Evolutionary conservation across 352 stramenopile species (phyloP), one percentile per base, ranked within the genome.

Genomic region (Globisporangium perplexum): DNA sequence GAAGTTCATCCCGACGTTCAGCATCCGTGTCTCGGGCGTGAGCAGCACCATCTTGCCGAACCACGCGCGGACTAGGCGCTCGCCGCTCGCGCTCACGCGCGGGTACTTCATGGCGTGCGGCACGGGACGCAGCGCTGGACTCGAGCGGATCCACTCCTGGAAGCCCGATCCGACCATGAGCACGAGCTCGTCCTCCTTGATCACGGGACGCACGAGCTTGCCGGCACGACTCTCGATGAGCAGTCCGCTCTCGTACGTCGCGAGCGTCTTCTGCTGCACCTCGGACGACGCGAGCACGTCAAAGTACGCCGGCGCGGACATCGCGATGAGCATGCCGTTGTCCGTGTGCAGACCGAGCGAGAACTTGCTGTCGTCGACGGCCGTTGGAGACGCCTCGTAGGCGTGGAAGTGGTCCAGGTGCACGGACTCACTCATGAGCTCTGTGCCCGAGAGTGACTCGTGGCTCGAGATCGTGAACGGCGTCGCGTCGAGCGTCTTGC

Each of bases 31-130:
- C 24, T 82, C 72, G 15, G 68, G 42, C 6, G 71, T 68, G 47
- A 85, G 54, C 53, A 85, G 50, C 58, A 66, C 78, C 74, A 85
- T 85, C 46, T 85, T 85, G 28, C 74, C 71, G 24, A 85, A 85
- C 68, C 69, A 85, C 14, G 74, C 63, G 26, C 74, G 74, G 43
- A 82, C 62, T 26, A 68, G 71, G 11, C 59, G 53, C 10, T 63
- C 44, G 28, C 53, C 55, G 24, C 22, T 58, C 4, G 53, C 36
- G 22, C 55, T 43, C 51, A 65, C 51, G 30, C 66, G 55, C 4
- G 73, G 77, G 72, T 85, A 85, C 22, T 63, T 53, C 74, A 88
- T 86, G 30, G 58, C 74, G 53, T 88, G 77, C 63, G 74, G 70
- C 50, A 88, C 77, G 1, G 72, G 62, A 4, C 72, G 77, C 24